Evolutionary conservation across 2,329 filamentous ascomycete genomes (phyloP).

Genomic region (Rachicladosporium sp.): DNA sequence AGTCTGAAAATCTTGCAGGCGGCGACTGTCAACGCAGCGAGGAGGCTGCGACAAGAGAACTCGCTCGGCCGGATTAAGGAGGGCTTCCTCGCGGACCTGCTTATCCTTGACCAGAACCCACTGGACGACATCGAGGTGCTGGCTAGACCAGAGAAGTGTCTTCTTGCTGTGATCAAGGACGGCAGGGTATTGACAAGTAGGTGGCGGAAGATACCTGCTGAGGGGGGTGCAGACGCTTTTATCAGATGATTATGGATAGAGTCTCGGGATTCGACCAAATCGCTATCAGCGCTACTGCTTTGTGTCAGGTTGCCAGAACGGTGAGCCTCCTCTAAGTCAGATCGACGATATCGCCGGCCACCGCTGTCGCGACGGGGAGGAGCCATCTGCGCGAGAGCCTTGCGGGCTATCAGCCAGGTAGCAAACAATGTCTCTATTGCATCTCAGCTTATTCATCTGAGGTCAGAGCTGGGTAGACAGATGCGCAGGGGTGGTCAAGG

Average conservation of each 20-base stretch:
- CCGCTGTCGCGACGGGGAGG: too few species aligned
- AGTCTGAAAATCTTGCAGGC: conserved; percentile 35
- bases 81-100: conserved; percentile 41
- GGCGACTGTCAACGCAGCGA: conserved; percentile 42
- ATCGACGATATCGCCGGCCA: too few species aligned
- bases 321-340: too few species aligned
- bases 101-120: conserved; percentile 42
- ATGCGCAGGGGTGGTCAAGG: too few species aligned
- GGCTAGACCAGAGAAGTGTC: conserved; percentile 34
- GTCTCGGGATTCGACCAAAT: too few species aligned
- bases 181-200: conserved; percentile 34
- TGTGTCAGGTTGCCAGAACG: too few species aligned
- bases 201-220: conserved; percentile 18
- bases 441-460: too few species aligned
- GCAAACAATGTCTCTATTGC: too few species aligned
- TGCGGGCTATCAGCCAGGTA: too few species aligned
- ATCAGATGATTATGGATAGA: conserved; percentile 1
- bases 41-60: conserved; percentile 35
- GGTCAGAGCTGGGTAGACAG: too few species aligned
- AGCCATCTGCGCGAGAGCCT: too few species aligned
- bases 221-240: conserved; percentile 3
- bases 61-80: conserved; percentile 39
- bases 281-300: too few species aligned
- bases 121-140: conserved; percentile 43
- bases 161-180: conserved; percentile 44